These are phyloP conservation scores for Lyophyllum shimeji DNA, from an alignment of 768 basidiomycete genomes.

Conservation along the genomic window DNA sequence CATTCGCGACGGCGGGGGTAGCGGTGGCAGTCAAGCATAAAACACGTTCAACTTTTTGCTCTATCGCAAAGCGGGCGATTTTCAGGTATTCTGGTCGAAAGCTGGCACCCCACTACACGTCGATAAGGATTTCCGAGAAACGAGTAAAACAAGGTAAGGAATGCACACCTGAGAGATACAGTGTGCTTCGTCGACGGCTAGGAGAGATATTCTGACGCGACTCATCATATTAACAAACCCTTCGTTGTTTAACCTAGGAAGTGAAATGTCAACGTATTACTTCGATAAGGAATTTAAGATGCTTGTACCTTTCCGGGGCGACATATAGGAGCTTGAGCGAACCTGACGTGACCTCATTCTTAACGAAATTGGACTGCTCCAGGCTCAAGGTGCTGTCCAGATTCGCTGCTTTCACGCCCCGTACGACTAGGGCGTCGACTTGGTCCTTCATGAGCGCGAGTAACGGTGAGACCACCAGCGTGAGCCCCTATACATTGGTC, in stretches of 20 bases:
- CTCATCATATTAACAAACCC: slow-evolving; percentile 34
- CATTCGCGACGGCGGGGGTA: slow-evolving; percentile 9
- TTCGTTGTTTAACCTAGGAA: slow-evolving; percentile 14
- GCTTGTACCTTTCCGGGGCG: slow-evolving; percentile 15
- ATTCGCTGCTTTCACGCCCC: slow-evolving; percentile 14
- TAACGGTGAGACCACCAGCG: slow-evolving; percentile 13
- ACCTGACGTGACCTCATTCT: slow-evolving; percentile 10
- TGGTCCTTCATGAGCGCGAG: slow-evolving; percentile 17
- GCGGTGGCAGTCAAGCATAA: slow-evolving; percentile 18
- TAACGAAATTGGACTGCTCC: slow-evolving; percentile 8
- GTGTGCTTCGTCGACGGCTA: slow-evolving; percentile 52
- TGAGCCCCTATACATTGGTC: slow-evolving; percentile 9
- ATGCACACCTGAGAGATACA: slow-evolving; percentile 40
- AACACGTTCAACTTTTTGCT: slow-evolving; percentile 14
- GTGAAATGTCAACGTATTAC: not conserved
- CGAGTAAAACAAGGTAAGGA: not conserved
- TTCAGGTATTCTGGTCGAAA: slow-evolving; percentile 17
- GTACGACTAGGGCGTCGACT: slow-evolving; percentile 10
- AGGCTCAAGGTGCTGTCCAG: slow-evolving; percentile 12
- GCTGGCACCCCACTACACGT: slow-evolving; percentile 14
- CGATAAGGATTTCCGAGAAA: not conserved
- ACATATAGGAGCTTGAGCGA: slow-evolving; percentile 16
- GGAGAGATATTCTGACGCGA: slow-evolving; percentile 39
- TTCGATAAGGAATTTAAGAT: not conserved
- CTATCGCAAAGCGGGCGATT: slow-evolving; percentile 15